Conservation (phyloP, 2,329 filamentous ascomycete species). For the Calycina herbarum region DNA sequence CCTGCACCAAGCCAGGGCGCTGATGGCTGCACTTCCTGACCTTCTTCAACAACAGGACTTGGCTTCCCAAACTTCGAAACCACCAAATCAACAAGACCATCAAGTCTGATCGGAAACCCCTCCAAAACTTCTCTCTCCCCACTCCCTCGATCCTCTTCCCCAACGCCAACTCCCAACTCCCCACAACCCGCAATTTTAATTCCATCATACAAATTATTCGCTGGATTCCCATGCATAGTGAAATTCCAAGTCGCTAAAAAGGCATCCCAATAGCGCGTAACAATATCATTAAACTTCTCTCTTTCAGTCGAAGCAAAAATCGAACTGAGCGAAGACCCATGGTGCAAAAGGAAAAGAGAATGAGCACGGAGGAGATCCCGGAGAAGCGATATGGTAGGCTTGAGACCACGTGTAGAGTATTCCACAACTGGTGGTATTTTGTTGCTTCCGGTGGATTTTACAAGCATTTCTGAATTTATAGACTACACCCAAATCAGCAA, state of each 20-base stretch:
- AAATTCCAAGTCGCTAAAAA: conserved; percentile 79
- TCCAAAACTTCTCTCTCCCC: conserved; percentile 92
- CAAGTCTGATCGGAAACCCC: conserved; percentile 75
- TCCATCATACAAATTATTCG: conserved; percentile 74
- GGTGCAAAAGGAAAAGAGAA: conserved; percentile 81
- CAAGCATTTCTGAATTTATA: conserved; percentile 71
- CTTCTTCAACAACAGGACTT: conserved; percentile 23
- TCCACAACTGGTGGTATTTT: conserved; percentile 50
- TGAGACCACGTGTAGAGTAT: conserved; percentile 88
- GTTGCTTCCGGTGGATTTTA: background rate
- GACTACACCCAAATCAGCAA: conserved; percentile 52
- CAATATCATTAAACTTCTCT: conserved; percentile 66
- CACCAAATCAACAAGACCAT: conserved; percentile 83
- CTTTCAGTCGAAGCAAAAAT: conserved; percentile 67
- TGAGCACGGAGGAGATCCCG: conserved; percentile 83
- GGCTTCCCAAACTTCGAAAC: conserved; percentile 75
- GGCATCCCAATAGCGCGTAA: conserved; percentile 80
- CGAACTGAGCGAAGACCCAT: conserved; percentile 70
- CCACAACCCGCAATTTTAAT: conserved; percentile 88
- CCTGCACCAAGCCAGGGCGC: conserved; percentile 72
- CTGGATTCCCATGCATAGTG: conserved; percentile 85
- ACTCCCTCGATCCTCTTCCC: conserved; percentile 92
- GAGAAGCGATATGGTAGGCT: conserved; percentile 74
- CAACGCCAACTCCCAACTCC: conserved; percentile 89
- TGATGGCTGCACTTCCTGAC: conserved; percentile 39